These are phyloP conservation scores for Paracorniculantispora psalliotae DNA, from an alignment of 2,329 filamentous ascomycete species.

Conservation along the genomic window DNA sequence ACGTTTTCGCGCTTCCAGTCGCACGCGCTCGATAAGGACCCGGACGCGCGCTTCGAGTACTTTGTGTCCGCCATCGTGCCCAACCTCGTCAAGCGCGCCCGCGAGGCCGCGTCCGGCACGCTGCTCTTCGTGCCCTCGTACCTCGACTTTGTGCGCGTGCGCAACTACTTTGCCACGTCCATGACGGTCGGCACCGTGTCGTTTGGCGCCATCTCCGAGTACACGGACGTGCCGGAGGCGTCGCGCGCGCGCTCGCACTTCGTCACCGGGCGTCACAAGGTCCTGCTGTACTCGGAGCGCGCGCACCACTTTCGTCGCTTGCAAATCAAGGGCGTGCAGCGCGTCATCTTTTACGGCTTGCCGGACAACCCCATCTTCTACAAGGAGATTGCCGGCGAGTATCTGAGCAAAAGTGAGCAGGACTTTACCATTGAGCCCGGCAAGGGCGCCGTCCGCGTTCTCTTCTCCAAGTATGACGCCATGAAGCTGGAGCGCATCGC, in stretches of 20 bases:
- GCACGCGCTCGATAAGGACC: constrained; percentile 64
- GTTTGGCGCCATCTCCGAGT: constrained; percentile 81
- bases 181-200: constrained; percentile 45
- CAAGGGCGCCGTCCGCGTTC: constrained; percentile 52
- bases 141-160: constrained; percentile 87
- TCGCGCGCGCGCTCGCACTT: constrained; percentile 86
- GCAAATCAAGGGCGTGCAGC: constrained; percentile 71
- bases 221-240: constrained; percentile 72
- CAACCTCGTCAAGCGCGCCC: constrained; percentile 60
- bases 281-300: constrained; percentile 87
- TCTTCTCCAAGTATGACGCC: constrained; percentile 87
- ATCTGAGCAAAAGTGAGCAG: constrained; percentile 55
- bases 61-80: constrained; percentile 81
- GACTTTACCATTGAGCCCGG: constrained; percentile 51
- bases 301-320: constrained; percentile 97
- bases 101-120: constrained; percentile 53
- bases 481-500: constrained; percentile 85
- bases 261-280: constrained; percentile 70
- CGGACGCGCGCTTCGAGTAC: constrained; percentile 85
- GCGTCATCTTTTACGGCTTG: constrained; percentile 83
- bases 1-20: constrained; percentile 86
- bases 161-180: constrained; percentile 84
- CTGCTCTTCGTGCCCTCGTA: constrained; percentile 90
- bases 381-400: constrained; percentile 67
- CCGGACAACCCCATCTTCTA: constrained; percentile 87